These are phyloP conservation scores for Pythium phragmiticola DNA, from an alignment of 352 stramenopile genomes.

Conservation along the genomic window DNA sequence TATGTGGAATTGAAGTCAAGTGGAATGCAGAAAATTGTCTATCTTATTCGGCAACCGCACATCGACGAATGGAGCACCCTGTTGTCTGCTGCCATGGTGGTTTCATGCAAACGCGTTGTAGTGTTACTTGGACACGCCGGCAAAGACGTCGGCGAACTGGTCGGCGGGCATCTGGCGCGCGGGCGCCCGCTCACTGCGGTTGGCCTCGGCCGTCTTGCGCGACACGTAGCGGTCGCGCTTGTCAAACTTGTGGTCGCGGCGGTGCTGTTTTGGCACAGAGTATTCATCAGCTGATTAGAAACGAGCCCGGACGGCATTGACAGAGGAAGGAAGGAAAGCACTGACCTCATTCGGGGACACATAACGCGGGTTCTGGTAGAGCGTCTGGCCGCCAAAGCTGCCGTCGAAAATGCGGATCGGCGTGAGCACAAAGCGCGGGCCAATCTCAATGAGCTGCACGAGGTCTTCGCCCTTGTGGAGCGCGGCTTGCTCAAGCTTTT, in stretches of 20 bases:
- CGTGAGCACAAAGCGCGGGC: slow-evolving; percentile 98
- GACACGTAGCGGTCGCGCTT: slow-evolving; percentile 93
- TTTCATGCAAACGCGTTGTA: slow-evolving; percentile 4
- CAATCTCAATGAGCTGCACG: slow-evolving; percentile 98
- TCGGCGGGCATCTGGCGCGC: slow-evolving; percentile 73
- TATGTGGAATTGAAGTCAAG: background rate
- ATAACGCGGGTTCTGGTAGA: slow-evolving; percentile 98
- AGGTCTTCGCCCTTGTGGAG: slow-evolving; percentile 85
- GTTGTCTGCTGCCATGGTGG: background rate
- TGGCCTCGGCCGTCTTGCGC: slow-evolving; percentile 86
- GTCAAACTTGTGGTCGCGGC: slow-evolving; percentile 87
- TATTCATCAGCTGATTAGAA: background rate
- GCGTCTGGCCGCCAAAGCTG: slow-evolving; percentile 97
- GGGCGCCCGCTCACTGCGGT: slow-evolving; percentile 69
- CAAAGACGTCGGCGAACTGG: slow-evolving; percentile 87
- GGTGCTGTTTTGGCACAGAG: slow-evolving; percentile 30
- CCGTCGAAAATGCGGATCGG: slow-evolving; percentile 99
- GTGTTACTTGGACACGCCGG: slow-evolving; percentile 36
- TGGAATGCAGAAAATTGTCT: background rate
- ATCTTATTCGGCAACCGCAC: background rate
- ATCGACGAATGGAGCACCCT: background rate
- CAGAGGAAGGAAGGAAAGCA: background rate
- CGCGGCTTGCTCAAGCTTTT: slow-evolving; percentile 88
- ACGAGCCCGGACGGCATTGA: background rate
- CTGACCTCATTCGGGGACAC: slow-evolving; percentile 95